phyloP scores from a whole-genome alignment of 768 basidiomycete species.

The Leccinum arenicola region DNA sequence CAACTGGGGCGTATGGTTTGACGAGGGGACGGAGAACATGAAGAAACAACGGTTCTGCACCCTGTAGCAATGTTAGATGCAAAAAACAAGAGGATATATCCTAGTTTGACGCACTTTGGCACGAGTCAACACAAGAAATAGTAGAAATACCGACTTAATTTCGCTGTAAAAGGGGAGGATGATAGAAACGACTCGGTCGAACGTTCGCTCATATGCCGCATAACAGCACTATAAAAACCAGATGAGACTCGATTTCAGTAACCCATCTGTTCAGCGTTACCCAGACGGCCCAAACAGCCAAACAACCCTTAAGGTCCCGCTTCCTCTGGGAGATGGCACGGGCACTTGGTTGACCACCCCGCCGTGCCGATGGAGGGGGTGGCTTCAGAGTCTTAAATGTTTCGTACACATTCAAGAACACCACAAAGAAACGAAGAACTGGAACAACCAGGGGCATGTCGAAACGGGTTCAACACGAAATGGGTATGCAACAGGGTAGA shows the following conservation, averaged over 20 bases:
- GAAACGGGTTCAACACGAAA: slow-evolving; percentile 6
- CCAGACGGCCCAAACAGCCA: slow-evolving; percentile 87
- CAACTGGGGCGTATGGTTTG: slow-evolving; percentile 65
- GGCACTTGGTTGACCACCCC: slow-evolving; percentile 57
- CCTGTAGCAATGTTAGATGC: slow-evolving; percentile 42
- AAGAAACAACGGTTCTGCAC: slow-evolving; percentile 81
- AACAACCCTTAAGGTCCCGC: slow-evolving; percentile 79
- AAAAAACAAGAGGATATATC: neutral
- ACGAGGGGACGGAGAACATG: slow-evolving; percentile 77
- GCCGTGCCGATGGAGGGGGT: slow-evolving; percentile 50
- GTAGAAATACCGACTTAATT: slow-evolving; percentile 66
- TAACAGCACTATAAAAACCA: slow-evolving; percentile 55
- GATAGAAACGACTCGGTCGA: slow-evolving; percentile 63
- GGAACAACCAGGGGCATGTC: slow-evolving; percentile 69
- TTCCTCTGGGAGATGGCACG: slow-evolving; percentile 74
- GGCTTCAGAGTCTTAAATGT: slow-evolving; percentile 80
- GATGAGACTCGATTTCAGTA: slow-evolving; percentile 10
- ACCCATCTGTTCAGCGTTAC: slow-evolving; percentile 40
- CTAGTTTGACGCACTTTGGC: slow-evolving; percentile 52
- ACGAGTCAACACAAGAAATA: slow-evolving; percentile 76
- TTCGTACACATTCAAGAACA: slow-evolving; percentile 79
- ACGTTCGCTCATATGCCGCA: slow-evolving; percentile 60
- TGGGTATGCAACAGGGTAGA: slow-evolving; percentile 7
- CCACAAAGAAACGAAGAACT: slow-evolving; percentile 61
- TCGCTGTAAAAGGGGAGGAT: slow-evolving; percentile 85